These are phyloP conservation scores for Scalesia atractyloides DNA, from an alignment of 129 eudicot genomes.

Conservation along the genomic window DNA sequence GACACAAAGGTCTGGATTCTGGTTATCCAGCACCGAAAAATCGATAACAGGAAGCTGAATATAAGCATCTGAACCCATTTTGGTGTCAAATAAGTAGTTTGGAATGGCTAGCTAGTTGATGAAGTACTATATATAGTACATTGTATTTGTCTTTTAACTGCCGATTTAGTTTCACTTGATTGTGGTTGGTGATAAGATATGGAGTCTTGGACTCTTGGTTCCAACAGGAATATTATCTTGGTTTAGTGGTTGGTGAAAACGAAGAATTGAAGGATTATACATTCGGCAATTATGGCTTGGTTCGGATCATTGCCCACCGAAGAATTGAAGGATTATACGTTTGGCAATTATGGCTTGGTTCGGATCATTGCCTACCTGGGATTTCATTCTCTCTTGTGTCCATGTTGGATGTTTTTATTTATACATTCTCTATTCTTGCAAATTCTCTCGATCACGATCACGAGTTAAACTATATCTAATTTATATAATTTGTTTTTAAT, in stretches of 20 bases:
- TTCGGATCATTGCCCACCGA: not conserved
- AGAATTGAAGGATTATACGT: not conserved
- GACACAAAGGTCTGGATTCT: slow-evolving; percentile 32
- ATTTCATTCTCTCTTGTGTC: too few species aligned
- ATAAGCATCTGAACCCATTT: slow-evolving; percentile 51
- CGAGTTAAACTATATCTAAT: too few species aligned
- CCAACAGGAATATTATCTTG: not conserved
- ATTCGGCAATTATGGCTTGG: not conserved
- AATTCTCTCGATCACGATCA: too few species aligned
- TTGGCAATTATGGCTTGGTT: not conserved
- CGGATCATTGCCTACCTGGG: not conserved
- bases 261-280: not conserved
- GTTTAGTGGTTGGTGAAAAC: not conserved
- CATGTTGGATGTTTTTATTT: too few species aligned
- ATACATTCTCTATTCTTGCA: too few species aligned
- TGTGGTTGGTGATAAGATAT: not conserved
- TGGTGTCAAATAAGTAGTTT: not conserved
- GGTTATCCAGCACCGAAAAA: slow-evolving; percentile 38
- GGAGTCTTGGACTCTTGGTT: not conserved
- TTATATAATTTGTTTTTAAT: too few species aligned
- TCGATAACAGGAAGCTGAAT: slow-evolving; percentile 57
- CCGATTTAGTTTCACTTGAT: not conserved
- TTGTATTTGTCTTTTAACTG: not conserved
- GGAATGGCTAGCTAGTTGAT: not conserved
- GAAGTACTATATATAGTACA: not conserved